These are phyloP conservation scores for Ogataea neopini DNA, from an alignment of 805 yeast genomes.

Conservation along the genomic window DNA sequence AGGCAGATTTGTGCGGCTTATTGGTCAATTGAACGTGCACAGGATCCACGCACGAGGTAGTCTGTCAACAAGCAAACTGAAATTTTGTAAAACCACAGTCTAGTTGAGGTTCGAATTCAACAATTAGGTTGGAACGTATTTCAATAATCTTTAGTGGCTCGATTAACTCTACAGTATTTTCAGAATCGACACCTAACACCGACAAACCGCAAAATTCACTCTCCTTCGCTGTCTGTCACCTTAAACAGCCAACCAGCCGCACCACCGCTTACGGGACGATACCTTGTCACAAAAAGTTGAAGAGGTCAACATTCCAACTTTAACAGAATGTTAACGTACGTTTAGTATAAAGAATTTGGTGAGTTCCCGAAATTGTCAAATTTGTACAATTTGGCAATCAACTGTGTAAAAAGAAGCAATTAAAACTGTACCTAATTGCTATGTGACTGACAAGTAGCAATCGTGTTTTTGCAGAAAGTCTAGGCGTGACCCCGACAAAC, in stretches of 20 bases:
- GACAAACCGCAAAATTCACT: background rate
- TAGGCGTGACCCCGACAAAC: background rate
- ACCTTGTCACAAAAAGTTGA: no score
- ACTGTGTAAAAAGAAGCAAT: background rate
- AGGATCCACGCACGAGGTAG: background rate
- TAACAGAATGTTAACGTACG: no score
- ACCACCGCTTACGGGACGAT: no score
- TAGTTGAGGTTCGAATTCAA: background rate
- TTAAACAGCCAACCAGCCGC: no score
- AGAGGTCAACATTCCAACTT: background rate
- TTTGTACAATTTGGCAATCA: background rate
- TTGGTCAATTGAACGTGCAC: background rate
- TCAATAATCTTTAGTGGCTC: background rate
- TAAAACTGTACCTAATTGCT: background rate
- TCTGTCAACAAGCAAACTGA: background rate
- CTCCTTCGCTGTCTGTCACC: background rate
- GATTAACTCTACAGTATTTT: background rate
- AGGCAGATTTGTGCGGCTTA: background rate
- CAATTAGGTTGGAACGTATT: no score
- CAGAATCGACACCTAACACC: constrained; percentile 1
- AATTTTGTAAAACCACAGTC: no score
- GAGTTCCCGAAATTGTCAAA: no score
- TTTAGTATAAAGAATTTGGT: no score
- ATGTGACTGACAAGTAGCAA: constrained; percentile 1
- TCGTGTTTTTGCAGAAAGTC: background rate